Evolutionary conservation across 768 basidiomycete species (phyloP).

Genomic region (Serendipita sp.): DNA sequence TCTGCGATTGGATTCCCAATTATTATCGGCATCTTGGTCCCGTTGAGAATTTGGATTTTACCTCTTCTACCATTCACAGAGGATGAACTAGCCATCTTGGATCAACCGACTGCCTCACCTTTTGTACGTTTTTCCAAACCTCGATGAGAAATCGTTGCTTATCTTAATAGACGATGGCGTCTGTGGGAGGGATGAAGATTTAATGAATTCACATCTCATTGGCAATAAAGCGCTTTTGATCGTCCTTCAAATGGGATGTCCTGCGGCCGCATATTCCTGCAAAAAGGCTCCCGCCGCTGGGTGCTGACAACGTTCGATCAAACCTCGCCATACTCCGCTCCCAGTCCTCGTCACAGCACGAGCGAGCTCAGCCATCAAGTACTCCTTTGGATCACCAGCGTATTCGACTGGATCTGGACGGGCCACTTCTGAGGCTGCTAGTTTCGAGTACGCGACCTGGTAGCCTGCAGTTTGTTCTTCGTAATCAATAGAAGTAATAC

Average conservation of each 20-base stretch:
- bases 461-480: conserved; percentile 86
- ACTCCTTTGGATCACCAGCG: conserved; percentile 20
- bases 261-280: conserved; percentile 19
- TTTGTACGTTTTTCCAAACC: conserved; percentile 37
- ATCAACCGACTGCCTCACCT: conserved; percentile 77
- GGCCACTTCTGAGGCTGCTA: conserved; percentile 59
- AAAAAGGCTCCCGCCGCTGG: conserved; percentile 17
- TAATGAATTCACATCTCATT: neutral
- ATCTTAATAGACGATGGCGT: conserved; percentile 12
- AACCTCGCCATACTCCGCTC: neutral
- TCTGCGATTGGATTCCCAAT: conserved; percentile 86
- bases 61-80: conserved; percentile 57
- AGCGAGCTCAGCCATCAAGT: conserved; percentile 1
- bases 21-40: conserved; percentile 70
- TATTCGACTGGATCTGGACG: conserved; percentile 36
- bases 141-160: neutral
- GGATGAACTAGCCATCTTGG: conserved; percentile 71
- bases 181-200: conserved; percentile 10
- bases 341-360: neutral
- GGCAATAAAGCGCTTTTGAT: neutral
- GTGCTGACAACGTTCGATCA: neutral
- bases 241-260: conserved; percentile 13
- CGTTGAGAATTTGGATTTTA: conserved; percentile 52
- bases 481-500: conserved; percentile 63
- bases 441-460: conserved; percentile 82